A percentile compares a stretch with the other conserved stretches of the same genome.
Evolutionary conservation across 345 rosid genomes (phyloP).

Genomic region (Conringia planisiliqua): DNA sequence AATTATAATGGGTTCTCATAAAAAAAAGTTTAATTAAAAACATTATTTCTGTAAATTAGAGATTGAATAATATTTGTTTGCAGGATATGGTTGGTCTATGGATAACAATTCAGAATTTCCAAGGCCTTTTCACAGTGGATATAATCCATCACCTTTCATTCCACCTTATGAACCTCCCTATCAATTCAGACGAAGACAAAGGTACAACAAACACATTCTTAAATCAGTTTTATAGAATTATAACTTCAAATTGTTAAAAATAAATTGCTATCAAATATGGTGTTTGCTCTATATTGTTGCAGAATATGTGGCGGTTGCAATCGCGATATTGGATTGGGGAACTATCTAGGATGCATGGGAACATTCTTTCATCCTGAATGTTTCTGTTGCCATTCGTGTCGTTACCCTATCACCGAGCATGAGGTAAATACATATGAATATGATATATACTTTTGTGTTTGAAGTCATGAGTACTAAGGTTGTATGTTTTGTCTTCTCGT

Average conservation of each 20-base stretch:
- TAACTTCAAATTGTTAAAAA: not conserved
- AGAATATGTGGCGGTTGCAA: constrained; percentile 84
- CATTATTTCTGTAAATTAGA: not conserved
- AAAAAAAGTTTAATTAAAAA: not conserved
- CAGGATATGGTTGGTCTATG: constrained; percentile 54
- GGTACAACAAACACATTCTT: constrained; percentile 39
- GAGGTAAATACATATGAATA: constrained; percentile 49
- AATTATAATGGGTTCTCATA: too few relatives aligned
- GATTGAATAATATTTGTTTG: not conserved
- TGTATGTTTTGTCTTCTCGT: constrained; percentile 36
- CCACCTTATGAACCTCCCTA: constrained; percentile 56
- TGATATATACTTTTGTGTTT: not conserved
- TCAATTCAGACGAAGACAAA: constrained; percentile 40
- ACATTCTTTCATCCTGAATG: constrained; percentile 84
- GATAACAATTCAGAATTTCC: constrained; percentile 46
- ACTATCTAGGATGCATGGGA: constrained; percentile 85
- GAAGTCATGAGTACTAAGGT: constrained; percentile 3
- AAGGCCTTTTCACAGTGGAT: constrained; percentile 41
- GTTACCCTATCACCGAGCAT: constrained; percentile 66
- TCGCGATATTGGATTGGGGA: constrained; percentile 56
- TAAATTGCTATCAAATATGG: not conserved
- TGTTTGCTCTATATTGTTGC: constrained; percentile 12
- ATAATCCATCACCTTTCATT: constrained; percentile 42
- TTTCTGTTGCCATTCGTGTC: constrained; percentile 72
- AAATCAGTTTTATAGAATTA: not conserved